Conservation (phyloP, 2,329 filamentous ascomycete genomes). For the Paraphaeosphaeria sporulosa region DNA sequence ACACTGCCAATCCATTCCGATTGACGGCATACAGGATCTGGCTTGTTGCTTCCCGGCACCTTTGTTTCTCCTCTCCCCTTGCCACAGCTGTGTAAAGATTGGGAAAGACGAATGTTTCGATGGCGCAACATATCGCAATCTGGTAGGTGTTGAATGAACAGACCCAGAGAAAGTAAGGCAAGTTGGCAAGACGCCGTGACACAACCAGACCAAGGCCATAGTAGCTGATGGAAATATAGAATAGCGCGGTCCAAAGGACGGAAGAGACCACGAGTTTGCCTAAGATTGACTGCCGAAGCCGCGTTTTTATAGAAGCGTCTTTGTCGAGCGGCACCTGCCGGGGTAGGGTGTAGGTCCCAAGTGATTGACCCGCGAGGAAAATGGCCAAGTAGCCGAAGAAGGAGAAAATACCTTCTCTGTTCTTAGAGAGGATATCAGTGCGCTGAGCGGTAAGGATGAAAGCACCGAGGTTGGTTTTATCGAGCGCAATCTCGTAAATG, state of each 20-base stretch:
- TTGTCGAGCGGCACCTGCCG: slow-evolving; percentile 53
- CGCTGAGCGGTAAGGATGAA: slow-evolving; percentile 86
- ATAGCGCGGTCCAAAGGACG: slow-evolving; percentile 73
- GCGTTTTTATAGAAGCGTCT: slow-evolving; percentile 55
- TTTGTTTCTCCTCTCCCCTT: slow-evolving; percentile 66
- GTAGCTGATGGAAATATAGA: slow-evolving; percentile 72
- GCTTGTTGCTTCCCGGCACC: slow-evolving; percentile 76
- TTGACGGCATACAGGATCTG: slow-evolving; percentile 84
- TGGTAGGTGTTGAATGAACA: slow-evolving; percentile 90
- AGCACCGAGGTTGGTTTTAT: slow-evolving; percentile 75
- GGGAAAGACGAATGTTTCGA: slow-evolving; percentile 83
- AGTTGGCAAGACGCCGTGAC: slow-evolving; percentile 88
- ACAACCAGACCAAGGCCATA: slow-evolving; percentile 73
- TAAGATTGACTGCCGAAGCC: slow-evolving; percentile 65
- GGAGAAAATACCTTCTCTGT: slow-evolving; percentile 94
- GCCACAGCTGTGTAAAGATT: slow-evolving; percentile 67
- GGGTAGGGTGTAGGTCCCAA: slow-evolving; percentile 81
- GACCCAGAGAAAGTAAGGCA: slow-evolving; percentile 93
- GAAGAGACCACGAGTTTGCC: slow-evolving; percentile 71
- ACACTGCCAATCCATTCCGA: slow-evolving; percentile 83
- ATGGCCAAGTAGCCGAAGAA: slow-evolving; percentile 94
- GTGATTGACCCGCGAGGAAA: slow-evolving; percentile 86
- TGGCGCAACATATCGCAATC: slow-evolving; percentile 76
- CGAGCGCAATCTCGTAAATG: slow-evolving; percentile 77
- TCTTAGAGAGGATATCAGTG: slow-evolving; percentile 81